Conservation (phyloP, 2,329 filamentous ascomycete genomes). For the Fusarium protoensiforme region DNA sequence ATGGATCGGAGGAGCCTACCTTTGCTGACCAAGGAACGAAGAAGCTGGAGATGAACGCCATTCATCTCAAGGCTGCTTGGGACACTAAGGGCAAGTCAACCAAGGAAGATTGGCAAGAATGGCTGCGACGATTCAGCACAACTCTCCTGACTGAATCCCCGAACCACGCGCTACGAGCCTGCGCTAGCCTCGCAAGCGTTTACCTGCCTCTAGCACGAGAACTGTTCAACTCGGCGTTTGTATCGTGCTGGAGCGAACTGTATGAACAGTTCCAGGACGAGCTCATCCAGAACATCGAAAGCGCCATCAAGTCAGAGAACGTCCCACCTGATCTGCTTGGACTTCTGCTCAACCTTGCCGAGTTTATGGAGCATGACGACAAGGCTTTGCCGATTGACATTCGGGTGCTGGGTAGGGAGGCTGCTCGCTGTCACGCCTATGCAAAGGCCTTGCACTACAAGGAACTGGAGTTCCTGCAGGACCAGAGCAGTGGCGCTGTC, state of each 20-base stretch:
- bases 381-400: slow-evolving; percentile 99
- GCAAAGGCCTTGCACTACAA: slow-evolving; percentile 99
- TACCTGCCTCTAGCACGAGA: slow-evolving; percentile 93
- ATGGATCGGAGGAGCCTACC: slow-evolving; percentile 81
- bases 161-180: slow-evolving; percentile 93
- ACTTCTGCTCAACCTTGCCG: slow-evolving; percentile 92
- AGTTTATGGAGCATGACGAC: slow-evolving; percentile 99
- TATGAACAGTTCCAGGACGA: slow-evolving; percentile 98
- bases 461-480: slow-evolving; percentile 96
- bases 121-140: slow-evolving; percentile 96
- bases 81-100: slow-evolving; percentile 97
- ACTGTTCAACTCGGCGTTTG: slow-evolving; percentile 98
- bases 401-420: slow-evolving; percentile 90
- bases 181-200: slow-evolving; percentile 88
- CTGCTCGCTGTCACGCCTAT: slow-evolving; percentile 96
- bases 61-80: slow-evolving; percentile 97
- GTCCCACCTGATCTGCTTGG: slow-evolving; percentile 96
- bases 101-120: slow-evolving; percentile 99
- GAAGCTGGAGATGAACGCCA: slow-evolving; percentile 96
- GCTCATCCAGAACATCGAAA: slow-evolving; percentile 94
- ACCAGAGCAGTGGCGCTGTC: slow-evolving; percentile 94
- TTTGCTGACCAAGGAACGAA: slow-evolving; percentile 89
- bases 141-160: slow-evolving; percentile 95
- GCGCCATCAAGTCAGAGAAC: slow-evolving; percentile 92
- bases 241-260: slow-evolving; percentile 98